Base-by-base conservation (phyloP, 2,329 filamentous ascomycete genomes). In the Aspergillus sp. region DNA sequence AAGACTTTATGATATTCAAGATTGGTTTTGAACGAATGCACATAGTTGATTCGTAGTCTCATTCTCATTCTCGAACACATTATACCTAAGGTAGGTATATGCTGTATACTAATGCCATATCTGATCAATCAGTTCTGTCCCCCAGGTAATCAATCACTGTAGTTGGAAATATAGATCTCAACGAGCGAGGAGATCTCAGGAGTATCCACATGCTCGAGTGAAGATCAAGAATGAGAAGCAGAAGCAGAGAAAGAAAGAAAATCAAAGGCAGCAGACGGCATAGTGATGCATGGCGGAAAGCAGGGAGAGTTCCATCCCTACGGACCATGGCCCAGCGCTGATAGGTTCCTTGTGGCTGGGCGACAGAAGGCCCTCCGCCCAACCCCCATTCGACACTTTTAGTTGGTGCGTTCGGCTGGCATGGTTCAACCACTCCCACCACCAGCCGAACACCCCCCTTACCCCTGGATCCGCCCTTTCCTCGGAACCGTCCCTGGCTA, bases 381-480 rank as follows among this genome's bases (percentile, higher is more conserved):
- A 38, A 38, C 34, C 34, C 16, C 34, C 34, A 13, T 45, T 45
- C 25, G 21, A 45, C 42, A 17, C 42, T 45, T 29, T 25, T 45
- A 29, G 3, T 29, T 29, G 25, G 25, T 7, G 25, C 25, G 25
- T 29, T 29, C 25, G 25, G 25, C 25, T 29, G 25, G 25, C 25
- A 29, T 29, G 25, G 25, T 29, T 29, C 25, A 29, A 29, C 25
- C 25, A 29, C 25, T 29, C 25, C 25, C 25, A 29, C 25, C 25
- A 29, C 25, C 25, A 29, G 25, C 25, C 25, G 25, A 29, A 29
- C 25, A 7, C 25, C 25, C 23, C 25, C 25, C 7, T 29, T 50
- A 49, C 51, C 51, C 51, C 51, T 53, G 51, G 51, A 45, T 49
- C 46, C 45, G 38, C 44, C 50, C 50, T 49, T 45, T 40, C 14